A percentile compares a stretch with the other conserved stretches of the same genome.
phyloP scores from a whole-genome alignment of 768 basidiomycete species.

The Boletellus ananas region DNA sequence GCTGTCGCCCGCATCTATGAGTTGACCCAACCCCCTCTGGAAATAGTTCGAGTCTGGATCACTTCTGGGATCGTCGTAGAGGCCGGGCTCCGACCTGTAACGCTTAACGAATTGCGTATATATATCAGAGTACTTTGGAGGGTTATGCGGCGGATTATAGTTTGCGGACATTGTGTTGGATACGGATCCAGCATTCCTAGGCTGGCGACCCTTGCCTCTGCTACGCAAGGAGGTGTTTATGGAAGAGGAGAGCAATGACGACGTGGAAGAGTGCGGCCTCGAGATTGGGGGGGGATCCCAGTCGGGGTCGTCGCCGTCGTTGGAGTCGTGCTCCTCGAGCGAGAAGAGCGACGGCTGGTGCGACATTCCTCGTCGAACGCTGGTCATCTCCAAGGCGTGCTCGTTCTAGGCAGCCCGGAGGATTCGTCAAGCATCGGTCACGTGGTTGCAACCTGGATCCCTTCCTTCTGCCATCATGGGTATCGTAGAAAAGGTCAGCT shows the following conservation, averaged over 20 bases:
- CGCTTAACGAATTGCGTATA: slow-evolving; percentile 79
- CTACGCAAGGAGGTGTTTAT: slow-evolving; percentile 30
- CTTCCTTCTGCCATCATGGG: slow-evolving; percentile 73
- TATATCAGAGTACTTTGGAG: slow-evolving; percentile 51
- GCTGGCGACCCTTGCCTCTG: slow-evolving; percentile 30
- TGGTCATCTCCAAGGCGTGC: slow-evolving; percentile 14
- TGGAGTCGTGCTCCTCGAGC: slow-evolving; percentile 53
- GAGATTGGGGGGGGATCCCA: slow-evolving; percentile 39
- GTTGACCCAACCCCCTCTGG: slow-evolving; percentile 65
- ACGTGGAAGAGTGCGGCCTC: slow-evolving; percentile 19
- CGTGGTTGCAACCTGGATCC: background rate
- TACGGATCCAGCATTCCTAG: slow-evolving; percentile 25
- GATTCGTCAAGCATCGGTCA: background rate
- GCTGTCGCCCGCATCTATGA: slow-evolving; percentile 65
- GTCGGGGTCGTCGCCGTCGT: slow-evolving; percentile 43
- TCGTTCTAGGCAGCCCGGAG: background rate
- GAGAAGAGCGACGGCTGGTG: slow-evolving; percentile 70
- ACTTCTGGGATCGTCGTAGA: slow-evolving; percentile 65
- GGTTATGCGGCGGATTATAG: slow-evolving; percentile 28
- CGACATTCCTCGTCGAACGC: slow-evolving; percentile 22
- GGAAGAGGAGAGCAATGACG: slow-evolving; percentile 27
- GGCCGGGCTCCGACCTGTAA: slow-evolving; percentile 62
- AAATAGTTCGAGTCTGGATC: slow-evolving; percentile 85
- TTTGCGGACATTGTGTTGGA: slow-evolving; percentile 28
- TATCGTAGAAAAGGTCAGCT: slow-evolving; percentile 82